Base-by-base conservation (phyloP, 352 stramenopile species). In the Lagenidium giganteum region DNA sequence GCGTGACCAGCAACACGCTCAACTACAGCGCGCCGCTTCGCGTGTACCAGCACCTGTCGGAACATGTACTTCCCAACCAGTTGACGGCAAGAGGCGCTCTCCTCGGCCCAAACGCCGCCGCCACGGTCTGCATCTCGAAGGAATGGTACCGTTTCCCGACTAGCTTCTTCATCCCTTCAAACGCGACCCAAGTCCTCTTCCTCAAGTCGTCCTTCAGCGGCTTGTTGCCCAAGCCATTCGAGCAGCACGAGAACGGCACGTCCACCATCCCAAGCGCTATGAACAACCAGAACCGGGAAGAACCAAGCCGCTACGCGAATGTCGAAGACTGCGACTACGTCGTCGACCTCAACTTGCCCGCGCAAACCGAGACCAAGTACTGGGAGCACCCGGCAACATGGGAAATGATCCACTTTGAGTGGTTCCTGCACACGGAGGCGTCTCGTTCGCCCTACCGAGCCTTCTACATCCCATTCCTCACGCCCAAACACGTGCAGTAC, bases 131-230 rank as follows among this genome's bases (percentile, higher is more conserved):
- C 61, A 79, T 97, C n/a, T 87, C 90, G 31, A 96, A 95, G 52
- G 96, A 99, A 87, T 99, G 96, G 96, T 92, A 99, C 70, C 73
- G 93, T 31, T 99, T 98, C 60, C 93, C 95, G 0, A 88, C 88
- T 13, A 97, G 74, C 34, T 99, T 98, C 57, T 98, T 97, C 54
- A 64, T 99, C n/a, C 94, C 95, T 18, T 61, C 66, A 24, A 89
- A 89, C 34, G 58, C 61, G 22, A 76, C 73, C 42, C 64, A 54
- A 25, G 61, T 98, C 17, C 70, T 70, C 18, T 99, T 98, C 69
- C 61, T 98, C 22, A 86, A 86, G 45, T 96, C 86, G 8, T 79
- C 66, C 4, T 99, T 99, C 67, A 57, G 51, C 23, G 96, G 96
- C 4, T 79, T 98, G 51, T 67, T 99, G 26, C 95, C 95, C 2